Base-by-base conservation (phyloP, 768 basidiomycete genomes). In the Boletus patriciae region DNA sequence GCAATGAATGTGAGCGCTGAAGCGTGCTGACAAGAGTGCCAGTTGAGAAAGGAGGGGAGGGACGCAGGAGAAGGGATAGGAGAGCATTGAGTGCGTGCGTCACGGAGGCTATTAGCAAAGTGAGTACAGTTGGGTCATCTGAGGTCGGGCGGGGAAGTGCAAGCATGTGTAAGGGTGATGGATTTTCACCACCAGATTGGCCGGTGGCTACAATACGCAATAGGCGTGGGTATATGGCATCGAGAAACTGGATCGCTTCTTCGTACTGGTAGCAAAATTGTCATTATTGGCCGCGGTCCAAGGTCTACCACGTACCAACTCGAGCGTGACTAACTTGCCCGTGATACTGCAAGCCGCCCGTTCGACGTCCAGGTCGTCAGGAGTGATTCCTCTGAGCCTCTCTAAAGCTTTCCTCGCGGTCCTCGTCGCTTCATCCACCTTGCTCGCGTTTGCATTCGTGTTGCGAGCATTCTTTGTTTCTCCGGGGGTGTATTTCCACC, bases 261-360 rank as follows among this genome's bases (percentile, higher is more conserved):
- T 85, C 80, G 62, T 79, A 80, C 90, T 91, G 56, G n/a, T 36
- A 47, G 16, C 33, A 50, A 41, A 21, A 48, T 25, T 0, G 29
- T 52, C 33, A 58, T 19, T 37, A 47, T 34, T 41, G 29, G n/a
- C 7, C 36, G 16, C 25, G 21, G 33, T 27, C 21, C 18, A 40
- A 37, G 25, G 31, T 13, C 8, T 2, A 21, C 1, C 37, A 78
- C 90, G 50, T 64, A 92, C 91, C 83, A 90, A 74, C 61, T 90
- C 87, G 47, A 92, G 66, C 23, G 78, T 63, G 25, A 90, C 75
- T 2, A 92, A 70, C 68, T 90, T 91, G 9, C 82, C 86, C 7
- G 84, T 66, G 6, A 92, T 72, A 55, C 85, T 85, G 48, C 79
- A 78, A 1, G 87, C 90, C 3, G 88, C 89, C 37, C 86, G 78